Conservation (phyloP, 495 filamentous ascomycete species). For the Penicillium crystallinum region DNA sequence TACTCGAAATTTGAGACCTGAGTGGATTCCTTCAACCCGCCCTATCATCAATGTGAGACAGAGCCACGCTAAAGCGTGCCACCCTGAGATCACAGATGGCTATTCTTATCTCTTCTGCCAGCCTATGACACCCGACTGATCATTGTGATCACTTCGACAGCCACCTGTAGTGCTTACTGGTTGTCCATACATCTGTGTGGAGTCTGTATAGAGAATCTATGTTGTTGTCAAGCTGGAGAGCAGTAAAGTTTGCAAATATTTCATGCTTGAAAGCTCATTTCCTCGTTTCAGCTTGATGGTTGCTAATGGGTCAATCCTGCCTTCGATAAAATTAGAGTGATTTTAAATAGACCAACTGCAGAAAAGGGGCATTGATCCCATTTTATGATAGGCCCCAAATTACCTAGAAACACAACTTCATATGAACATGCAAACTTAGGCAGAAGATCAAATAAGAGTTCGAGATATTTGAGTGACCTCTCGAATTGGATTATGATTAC, state of each 20-base stretch:
- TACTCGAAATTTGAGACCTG: not conserved
- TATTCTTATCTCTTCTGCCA: not conserved
- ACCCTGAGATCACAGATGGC: not conserved
- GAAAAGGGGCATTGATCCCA: not conserved
- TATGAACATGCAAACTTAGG: no score
- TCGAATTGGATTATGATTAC: no score
- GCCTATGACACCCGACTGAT: not conserved
- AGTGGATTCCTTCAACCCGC: not conserved
- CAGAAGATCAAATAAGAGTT: no score
- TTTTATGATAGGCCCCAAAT: not conserved
- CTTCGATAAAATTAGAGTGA: not conserved
- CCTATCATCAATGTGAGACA: constrained; percentile 11
- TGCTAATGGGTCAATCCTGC: not conserved
- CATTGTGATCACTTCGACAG: not conserved
- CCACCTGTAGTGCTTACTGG: not conserved
- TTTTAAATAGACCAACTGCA: not conserved
- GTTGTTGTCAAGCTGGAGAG: not conserved
- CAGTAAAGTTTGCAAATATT: not conserved
- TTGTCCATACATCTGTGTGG: not conserved
- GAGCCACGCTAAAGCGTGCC: not conserved
- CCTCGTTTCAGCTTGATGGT: constrained; percentile 4
- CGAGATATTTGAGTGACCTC: no score
- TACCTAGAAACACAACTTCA: no score
- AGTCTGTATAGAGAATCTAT: not conserved
- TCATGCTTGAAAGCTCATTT: not conserved